Evolutionary conservation across 768 basidiomycete genomes (phyloP).

Genomic region (Suillus weaverae): DNA sequence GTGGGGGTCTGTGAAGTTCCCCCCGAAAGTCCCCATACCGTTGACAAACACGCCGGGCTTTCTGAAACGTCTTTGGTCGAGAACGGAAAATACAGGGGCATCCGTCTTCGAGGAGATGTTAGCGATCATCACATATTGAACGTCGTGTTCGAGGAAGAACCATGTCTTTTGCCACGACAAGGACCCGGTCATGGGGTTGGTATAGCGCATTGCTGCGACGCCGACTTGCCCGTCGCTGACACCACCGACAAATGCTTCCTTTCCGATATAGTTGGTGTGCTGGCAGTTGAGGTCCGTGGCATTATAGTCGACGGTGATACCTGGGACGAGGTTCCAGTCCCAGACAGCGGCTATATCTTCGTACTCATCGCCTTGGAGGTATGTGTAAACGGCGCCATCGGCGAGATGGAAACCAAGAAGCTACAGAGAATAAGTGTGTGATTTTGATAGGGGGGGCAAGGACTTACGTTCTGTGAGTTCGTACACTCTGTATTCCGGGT

Average conservation of each 20-base stretch:
- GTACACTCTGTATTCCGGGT: slow-evolving; percentile 64
- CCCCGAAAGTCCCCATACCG: slow-evolving; percentile 18
- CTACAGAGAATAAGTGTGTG: slow-evolving; percentile 25
- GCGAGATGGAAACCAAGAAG: slow-evolving; percentile 70
- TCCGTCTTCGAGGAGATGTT: slow-evolving; percentile 44
- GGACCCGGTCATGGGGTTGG: slow-evolving; percentile 57
- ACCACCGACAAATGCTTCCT: slow-evolving; percentile 65
- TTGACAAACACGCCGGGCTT: slow-evolving; percentile 45
- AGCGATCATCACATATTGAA: slow-evolving; percentile 63
- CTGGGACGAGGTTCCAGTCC: slow-evolving; percentile 81
- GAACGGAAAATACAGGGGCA: slow-evolving; percentile 58
- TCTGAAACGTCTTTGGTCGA: slow-evolving; percentile 59
- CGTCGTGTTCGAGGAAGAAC: slow-evolving; percentile 69
- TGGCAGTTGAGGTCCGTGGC: slow-evolving; percentile 53
- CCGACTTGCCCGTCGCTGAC: slow-evolving; percentile 58
- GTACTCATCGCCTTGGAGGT: slow-evolving; percentile 66
- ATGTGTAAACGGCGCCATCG: slow-evolving; percentile 64
- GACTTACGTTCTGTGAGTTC: slow-evolving; percentile 58
- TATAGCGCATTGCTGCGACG: slow-evolving; percentile 64
- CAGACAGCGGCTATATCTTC: slow-evolving; percentile 70
- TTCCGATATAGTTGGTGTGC: slow-evolving; percentile 42
- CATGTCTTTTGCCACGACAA: slow-evolving; percentile 68
- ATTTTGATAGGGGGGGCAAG: background rate
- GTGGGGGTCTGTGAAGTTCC: slow-evolving; percentile 16
- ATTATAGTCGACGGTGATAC: slow-evolving; percentile 65